Conservation (phyloP, 106 monocot species). For the Allium cepa region DNA sequence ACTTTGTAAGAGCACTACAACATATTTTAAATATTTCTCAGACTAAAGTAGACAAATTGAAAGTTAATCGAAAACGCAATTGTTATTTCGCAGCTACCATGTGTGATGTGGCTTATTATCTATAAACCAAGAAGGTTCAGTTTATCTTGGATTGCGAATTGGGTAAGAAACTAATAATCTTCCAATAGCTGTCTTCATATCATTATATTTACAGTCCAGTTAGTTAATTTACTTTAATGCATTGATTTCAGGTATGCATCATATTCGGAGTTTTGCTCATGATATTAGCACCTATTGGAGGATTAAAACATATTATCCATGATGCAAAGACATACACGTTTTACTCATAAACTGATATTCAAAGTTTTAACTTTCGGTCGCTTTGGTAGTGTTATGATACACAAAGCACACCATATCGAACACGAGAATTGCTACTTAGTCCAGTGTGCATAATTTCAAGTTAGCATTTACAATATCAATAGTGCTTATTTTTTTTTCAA, state of each 20-base stretch:
- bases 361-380: neutral
- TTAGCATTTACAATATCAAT: no score
- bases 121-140: constrained; percentile 58
- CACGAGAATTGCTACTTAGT: no score
- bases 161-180: constrained; percentile 24
- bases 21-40: neutral
- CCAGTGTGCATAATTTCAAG: no score
- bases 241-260: constrained; percentile 28
- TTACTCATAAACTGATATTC: constrained; percentile 14
- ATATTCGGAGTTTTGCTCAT: constrained; percentile 26
- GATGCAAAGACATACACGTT: constrained; percentile 32
- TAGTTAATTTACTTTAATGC: neutral
- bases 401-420: no score
- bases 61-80: neutral
- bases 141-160: constrained; percentile 59
- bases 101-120: constrained; percentile 68
- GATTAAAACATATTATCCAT: constrained; percentile 26
- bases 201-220: no score
- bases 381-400: no score
- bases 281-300: constrained; percentile 33
- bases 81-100: constrained; percentile 42
- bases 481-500: no score
- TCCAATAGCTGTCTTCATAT: no score
- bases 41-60: neutral
- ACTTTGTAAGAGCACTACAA: constrained; percentile 29